Base-by-base conservation (phyloP, 345 rosid genomes). In the Linum lewisii region DNA sequence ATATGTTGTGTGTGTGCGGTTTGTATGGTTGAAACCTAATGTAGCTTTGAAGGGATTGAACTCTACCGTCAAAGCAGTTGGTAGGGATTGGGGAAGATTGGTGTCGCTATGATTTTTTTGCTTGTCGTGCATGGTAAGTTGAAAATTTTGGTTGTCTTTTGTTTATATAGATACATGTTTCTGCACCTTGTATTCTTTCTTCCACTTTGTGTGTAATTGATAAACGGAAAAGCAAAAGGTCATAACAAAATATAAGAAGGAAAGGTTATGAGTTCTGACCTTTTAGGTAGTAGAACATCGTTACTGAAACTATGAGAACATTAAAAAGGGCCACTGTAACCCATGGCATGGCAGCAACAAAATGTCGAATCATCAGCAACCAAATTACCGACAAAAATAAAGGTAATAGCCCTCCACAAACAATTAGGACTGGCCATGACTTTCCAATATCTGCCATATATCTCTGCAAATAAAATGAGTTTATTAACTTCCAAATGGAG, bases 341-440 rank as follows among this genome's bases (percentile, higher is more conserved):
- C 97, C 99, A 93, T 9, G 99, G 99, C 95, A 93, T 89, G 62
- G 94, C 97, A 32, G 84, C 77, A 63, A 93, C 99, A 74, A 93
- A 89, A 70, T 89, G 87, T 8, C 97, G 84, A 70, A 93, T 85
- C 75, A 93, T 75, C 63, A 93, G 83, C 63, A 93, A 76, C 99
- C 99, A 93, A 51, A 93, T 74, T 49, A 93, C 79, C 61, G 99
- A 89, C 57, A 93, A 72, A 77, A 89, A 79, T 36, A 93, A 79
- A 0, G 99, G 99, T 65, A 89, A 72, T 45, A 93, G 81, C 57
- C 95, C 95, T 66, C 99, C 99, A 67, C 99, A 93, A 60, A 89
- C 90, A 50, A 93, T 84, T 75, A 93, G 75, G 8, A 89, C 95
- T 0, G 91, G 82, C 99, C 99, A 93, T n/a, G 99, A 67, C 71